These are phyloP conservation scores for Ustilago nuda DNA, from an alignment of 1,284 basidiomycete species.

Conservation along the genomic window DNA sequence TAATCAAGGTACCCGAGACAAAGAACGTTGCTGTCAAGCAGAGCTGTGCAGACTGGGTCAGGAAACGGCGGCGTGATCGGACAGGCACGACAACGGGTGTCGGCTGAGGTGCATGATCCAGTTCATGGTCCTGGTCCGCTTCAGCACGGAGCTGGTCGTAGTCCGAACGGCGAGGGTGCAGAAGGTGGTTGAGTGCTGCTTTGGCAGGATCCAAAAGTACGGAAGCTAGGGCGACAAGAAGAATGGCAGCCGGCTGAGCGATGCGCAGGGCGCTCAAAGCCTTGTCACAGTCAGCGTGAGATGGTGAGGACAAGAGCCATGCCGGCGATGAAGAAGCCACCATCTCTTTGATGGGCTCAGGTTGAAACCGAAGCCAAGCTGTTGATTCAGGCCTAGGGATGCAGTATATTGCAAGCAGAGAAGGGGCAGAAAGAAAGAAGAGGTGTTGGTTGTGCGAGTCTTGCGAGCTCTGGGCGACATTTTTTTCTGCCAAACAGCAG, in stretches of 20 bases:
- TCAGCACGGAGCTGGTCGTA: constrained; percentile 38
- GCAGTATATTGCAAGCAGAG: not conserved
- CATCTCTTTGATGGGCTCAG: not conserved
- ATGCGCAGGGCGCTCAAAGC: constrained; percentile 46
- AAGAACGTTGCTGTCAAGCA: constrained; percentile 56
- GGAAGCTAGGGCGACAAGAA: constrained; percentile 44
- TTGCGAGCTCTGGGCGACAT: not conserved
- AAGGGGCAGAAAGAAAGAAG: not conserved
- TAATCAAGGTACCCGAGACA: constrained; percentile 58
- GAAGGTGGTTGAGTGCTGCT: constrained; percentile 20
- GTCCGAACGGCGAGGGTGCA: constrained; percentile 29
- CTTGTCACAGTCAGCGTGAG: constrained; percentile 26
- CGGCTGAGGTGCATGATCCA: constrained; percentile 47
- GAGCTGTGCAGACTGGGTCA: constrained; percentile 49
- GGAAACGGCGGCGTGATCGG: constrained; percentile 52
- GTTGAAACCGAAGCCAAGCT: no score
- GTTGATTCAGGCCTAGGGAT: not conserved
- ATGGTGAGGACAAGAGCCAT: constrained; percentile 22
- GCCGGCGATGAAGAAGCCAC: not conserved
- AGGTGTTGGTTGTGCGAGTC: not conserved
- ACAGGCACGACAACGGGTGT: constrained; percentile 59
- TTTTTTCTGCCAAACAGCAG: not conserved
- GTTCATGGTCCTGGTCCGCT: constrained; percentile 22
- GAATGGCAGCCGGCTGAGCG: constrained; percentile 43
- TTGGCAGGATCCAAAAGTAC: constrained; percentile 38